phyloP scores from a whole-genome alignment of 192 early-diverging fungal species.

The Backusella australiensis region DNA sequence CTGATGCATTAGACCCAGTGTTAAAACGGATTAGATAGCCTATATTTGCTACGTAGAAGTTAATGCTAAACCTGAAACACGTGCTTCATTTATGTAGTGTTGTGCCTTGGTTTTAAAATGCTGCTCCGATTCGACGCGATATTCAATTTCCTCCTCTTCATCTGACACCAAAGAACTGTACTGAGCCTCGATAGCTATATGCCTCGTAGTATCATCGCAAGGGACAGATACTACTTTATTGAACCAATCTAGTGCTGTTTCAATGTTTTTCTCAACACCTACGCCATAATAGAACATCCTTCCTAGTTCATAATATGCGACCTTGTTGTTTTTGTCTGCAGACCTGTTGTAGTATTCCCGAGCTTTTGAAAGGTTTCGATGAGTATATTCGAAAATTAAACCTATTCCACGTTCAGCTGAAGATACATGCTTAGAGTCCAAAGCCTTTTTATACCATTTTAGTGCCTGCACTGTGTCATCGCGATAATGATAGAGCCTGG shows the following conservation, averaged over 20 bases:
- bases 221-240: background rate
- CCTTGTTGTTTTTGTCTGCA: background rate
- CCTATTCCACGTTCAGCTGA: background rate
- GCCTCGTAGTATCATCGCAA: background rate
- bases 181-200: background rate
- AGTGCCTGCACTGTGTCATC: background rate
- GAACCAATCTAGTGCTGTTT: background rate
- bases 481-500: background rate
- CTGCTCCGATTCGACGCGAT: too few relatives aligned
- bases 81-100: too few relatives aligned
- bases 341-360: background rate
- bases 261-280: background rate
- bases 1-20: too few relatives aligned
- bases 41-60: too few relatives aligned
- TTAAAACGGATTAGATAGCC: too few relatives aligned
- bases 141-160: too few relatives aligned
- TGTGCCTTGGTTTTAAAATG: too few relatives aligned
- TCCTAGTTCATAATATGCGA: background rate
- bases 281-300: background rate
- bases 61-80: too few relatives aligned
- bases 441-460: background rate
- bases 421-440: background rate
- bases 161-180: too few relatives aligned
- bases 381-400: background rate
- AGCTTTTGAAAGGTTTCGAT: background rate